These are phyloP conservation scores for Fonsecaea pedrosoi DNA, from an alignment of 2,329 filamentous ascomycete genomes.

Conservation along the genomic window DNA sequence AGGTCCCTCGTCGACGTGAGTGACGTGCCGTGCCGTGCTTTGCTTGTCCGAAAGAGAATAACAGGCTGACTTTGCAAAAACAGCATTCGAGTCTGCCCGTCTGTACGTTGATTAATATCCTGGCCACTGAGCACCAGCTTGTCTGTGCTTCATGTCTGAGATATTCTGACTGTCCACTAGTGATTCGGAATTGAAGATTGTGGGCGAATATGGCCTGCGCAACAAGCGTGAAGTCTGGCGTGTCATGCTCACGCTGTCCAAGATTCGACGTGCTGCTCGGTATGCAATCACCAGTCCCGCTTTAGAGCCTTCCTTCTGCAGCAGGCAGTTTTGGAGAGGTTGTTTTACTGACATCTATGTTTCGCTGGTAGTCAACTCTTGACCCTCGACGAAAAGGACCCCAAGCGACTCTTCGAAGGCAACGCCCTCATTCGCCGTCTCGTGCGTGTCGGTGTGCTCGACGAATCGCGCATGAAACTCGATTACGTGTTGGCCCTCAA, in stretches of 20 bases:
- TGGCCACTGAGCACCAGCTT: slow-evolving; percentile 98
- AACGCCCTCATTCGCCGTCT: slow-evolving; percentile 99
- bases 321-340: neutral
- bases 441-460: slow-evolving; percentile 98
- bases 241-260: slow-evolving; percentile 98
- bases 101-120: slow-evolving; percentile 80
- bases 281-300: slow-evolving; percentile 57
- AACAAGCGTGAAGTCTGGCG: slow-evolving; percentile 99
- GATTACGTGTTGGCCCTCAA: slow-evolving; percentile 99
- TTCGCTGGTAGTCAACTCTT: slow-evolving; percentile 81
- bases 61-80: slow-evolving; percentile 47
- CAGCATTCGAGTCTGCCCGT: slow-evolving; percentile 97
- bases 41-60: slow-evolving; percentile 15
- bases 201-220: slow-evolving; percentile 99
- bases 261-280: slow-evolving; percentile 99
- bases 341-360: slow-evolving; percentile 37
- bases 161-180: slow-evolving; percentile 74
- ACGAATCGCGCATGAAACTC: slow-evolving; percentile 99
- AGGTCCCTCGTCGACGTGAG: slow-evolving; percentile 88
- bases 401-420: slow-evolving; percentile 99
- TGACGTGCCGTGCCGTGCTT: slow-evolving; percentile 37
- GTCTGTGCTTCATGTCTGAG: slow-evolving; percentile 93
- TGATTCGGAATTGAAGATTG: slow-evolving; percentile 99
- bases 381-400: slow-evolving; percentile 99
- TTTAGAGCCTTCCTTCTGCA: neutral